These are phyloP conservation scores for Coemansia sp. DNA, from an alignment of 192 early-diverging fungal species.

Conservation along the genomic window DNA sequence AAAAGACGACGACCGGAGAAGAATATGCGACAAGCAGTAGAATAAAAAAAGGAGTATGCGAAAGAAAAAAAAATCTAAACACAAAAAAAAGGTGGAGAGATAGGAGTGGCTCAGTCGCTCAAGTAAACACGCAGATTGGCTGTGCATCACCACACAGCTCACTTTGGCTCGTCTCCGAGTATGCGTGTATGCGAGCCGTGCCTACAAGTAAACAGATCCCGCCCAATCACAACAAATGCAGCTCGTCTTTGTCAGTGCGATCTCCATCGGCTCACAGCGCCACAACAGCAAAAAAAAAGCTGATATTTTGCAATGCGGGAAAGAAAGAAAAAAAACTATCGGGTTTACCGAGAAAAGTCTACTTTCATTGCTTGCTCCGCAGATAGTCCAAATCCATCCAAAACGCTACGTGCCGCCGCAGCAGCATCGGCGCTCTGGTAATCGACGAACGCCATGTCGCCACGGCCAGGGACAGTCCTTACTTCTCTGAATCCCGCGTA, in stretches of 20 bases:
- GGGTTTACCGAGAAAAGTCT: slow-evolving; percentile 34
- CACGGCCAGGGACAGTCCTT: slow-evolving; percentile 32
- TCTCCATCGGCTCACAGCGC: neutral
- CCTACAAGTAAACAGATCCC: slow-evolving; percentile 30
- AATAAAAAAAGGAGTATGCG: slow-evolving; percentile 6
- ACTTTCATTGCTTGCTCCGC: slow-evolving; percentile 41
- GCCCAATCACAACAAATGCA: slow-evolving; percentile 31
- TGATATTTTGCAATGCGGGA: neutral
- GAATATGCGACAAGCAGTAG: no score
- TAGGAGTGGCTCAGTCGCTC: neutral
- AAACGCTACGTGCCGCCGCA: slow-evolving; percentile 37
- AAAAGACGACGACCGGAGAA: neutral
- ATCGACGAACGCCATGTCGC: slow-evolving; percentile 51
- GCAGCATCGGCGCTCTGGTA: slow-evolving; percentile 39
- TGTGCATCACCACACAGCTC: neutral
- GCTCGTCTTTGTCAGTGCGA: neutral
- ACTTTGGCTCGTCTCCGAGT: neutral
- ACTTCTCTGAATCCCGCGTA: slow-evolving; percentile 51
- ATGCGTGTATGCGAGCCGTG: slow-evolving; percentile 2
- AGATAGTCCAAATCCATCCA: slow-evolving; percentile 44
- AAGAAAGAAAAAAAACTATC: neutral
- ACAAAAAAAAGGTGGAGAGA: slow-evolving; percentile 1
- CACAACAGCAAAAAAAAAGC: neutral
- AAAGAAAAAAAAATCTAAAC: slow-evolving; percentile 2
- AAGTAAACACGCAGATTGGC: slow-evolving; percentile 11